phyloP scores from a whole-genome alignment of 1,139 yeast species.

The Saccharomyces hybrid region DNA sequence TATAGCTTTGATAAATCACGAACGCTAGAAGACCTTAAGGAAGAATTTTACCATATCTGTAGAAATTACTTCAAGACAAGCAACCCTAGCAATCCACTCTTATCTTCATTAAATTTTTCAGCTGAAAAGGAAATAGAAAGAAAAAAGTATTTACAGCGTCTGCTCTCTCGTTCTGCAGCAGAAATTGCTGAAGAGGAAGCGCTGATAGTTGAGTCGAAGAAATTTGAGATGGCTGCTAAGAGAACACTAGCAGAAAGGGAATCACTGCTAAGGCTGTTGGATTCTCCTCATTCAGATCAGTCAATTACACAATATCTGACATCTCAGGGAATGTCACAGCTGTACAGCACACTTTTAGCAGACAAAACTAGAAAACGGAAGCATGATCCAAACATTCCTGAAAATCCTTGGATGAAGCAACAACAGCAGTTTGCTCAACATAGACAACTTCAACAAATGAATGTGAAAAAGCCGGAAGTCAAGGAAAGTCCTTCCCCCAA shows the following conservation, averaged over 20 bases:
- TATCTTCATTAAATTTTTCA: conserved; percentile 43
- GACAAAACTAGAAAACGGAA: conserved; percentile 60
- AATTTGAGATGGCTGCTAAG: conserved; percentile 89
- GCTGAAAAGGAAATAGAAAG: conserved; percentile 66
- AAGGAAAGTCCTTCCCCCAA: conserved; percentile 15
- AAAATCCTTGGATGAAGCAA: conserved; percentile 37
- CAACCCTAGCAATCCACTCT: conserved; percentile 39
- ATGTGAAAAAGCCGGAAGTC: conserved; percentile 32
- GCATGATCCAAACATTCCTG: conserved; percentile 37
- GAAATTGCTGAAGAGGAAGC: conserved; percentile 98
- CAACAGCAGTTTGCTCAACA: conserved; percentile 35
- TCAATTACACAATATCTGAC: conserved; percentile 74
- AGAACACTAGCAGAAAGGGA: conserved; percentile 80
- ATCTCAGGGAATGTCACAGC: conserved; percentile 82
- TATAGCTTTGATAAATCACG: conserved; percentile 38
- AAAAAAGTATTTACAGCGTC: conserved; percentile 67
- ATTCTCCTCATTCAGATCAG: conserved; percentile 66
- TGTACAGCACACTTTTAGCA: conserved; percentile 73
- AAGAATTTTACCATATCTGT: conserved; percentile 61
- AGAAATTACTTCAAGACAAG: conserved; percentile 31
- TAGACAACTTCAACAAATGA: conserved; percentile 39
- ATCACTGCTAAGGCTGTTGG: conserved; percentile 66
- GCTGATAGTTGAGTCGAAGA: conserved; percentile 80
- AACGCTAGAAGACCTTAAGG: conserved; percentile 69
- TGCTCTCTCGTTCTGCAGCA: conserved; percentile 81